Evolutionary conservation across 2,329 filamentous ascomycete species (phyloP), one percentile per base, ranked within the genome.

Genomic region (Calonectria leucothoes): DNA sequence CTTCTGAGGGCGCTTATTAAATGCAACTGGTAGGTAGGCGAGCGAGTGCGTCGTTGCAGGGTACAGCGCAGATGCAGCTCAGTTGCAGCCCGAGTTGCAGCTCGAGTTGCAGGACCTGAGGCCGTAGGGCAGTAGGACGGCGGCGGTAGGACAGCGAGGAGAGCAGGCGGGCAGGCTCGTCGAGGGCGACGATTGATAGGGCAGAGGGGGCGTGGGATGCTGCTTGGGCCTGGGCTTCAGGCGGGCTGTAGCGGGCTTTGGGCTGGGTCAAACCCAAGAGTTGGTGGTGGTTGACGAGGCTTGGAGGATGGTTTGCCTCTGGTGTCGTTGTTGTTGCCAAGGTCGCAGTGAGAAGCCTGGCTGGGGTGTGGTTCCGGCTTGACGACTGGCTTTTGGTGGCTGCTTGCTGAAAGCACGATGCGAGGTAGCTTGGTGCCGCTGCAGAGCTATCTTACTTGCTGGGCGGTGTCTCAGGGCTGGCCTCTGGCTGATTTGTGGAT

Each of bases 401-500:
- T 69, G 55, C 49, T 45, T 59, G 55, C 55, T 59, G 55, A 59
- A 37, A 23, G 55, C 55, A 59, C 55, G 55, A 37, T 25, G 31
- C n/a, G 55, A 59, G 55, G 55, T 59, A 59, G 55, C 55, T 37
- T 27, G 55, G 55, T 66, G 33, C 35, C 64, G 65, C 51, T 55
- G 49, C 55, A 57, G 33, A 55, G 49, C 51, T 66, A 29, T 35
- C 49, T 33, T 55, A 35, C 48, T 49, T 55, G 68, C 49, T 63
- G 55, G 51, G 45, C 59, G 69, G 49, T 71, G 69, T 33, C 51
- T 66, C 25, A n/a, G 49, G 51, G 64, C 64, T 63, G 70, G 52
- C 52, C 55, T 64, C 48, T 66, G 37, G 71, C 61, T 72, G 70
- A 48, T 55, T 59, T 70, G 70, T 68, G 70, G 70, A 72, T 72